These are phyloP conservation scores for Curvularia eragrostidis DNA, from an alignment of 2,329 filamentous ascomycete genomes.

Conservation along the genomic window DNA sequence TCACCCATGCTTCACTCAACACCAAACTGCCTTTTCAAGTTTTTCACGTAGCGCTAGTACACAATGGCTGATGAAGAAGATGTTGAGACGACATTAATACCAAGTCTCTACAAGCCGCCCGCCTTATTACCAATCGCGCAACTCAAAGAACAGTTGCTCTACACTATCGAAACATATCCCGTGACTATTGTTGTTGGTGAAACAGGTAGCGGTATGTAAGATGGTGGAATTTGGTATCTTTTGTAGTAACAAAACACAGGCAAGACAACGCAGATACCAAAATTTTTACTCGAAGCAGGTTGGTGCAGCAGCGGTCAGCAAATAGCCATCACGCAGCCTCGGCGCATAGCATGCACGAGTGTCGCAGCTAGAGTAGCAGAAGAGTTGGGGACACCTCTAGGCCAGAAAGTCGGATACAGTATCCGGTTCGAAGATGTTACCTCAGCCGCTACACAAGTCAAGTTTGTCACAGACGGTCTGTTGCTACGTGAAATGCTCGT, in stretches of 20 bases:
- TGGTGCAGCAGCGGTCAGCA: slow-evolving; percentile 86
- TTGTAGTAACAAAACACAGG: slow-evolving; percentile 54
- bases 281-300: slow-evolving; percentile 85
- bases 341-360: slow-evolving; percentile 25
- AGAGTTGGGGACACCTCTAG: slow-evolving; percentile 83
- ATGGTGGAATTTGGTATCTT: fast-evolving
- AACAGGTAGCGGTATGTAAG: slow-evolving; percentile 70
- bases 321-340: slow-evolving; percentile 80
- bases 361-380: slow-evolving; percentile 69
- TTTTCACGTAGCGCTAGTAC: not conserved
- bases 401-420: slow-evolving; percentile 86
- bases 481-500: slow-evolving; percentile 90
- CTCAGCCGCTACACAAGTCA: slow-evolving; percentile 83
- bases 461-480: slow-evolving; percentile 93
- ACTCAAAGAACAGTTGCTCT: slow-evolving; percentile 79
- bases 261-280: slow-evolving; percentile 94
- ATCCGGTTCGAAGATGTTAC: slow-evolving; percentile 93
- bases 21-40: not conserved
- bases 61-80: slow-evolving; percentile 49
- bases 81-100: slow-evolving; percentile 65
- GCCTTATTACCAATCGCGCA: slow-evolving; percentile 85
- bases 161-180: slow-evolving; percentile 81
- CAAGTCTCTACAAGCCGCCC: slow-evolving; percentile 84
- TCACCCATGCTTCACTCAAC: not conserved
- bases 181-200: slow-evolving; percentile 92